These are phyloP conservation scores for Colletotrichum echinochloae DNA, from an alignment of 2,329 filamentous ascomycete genomes.

Conservation along the genomic window DNA sequence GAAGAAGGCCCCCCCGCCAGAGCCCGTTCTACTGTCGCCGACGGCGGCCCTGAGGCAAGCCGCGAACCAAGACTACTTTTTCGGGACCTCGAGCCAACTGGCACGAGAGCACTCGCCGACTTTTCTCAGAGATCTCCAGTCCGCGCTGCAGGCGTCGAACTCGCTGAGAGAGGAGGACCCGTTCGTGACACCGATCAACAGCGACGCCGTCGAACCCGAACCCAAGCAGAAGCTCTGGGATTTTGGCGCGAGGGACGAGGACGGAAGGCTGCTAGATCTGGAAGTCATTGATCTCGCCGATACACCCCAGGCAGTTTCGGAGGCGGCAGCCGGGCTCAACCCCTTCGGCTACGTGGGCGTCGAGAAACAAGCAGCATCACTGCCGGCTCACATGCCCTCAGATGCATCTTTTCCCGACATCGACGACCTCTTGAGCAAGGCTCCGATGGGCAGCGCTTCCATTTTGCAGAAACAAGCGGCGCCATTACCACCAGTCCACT, in stretches of 20 bases:
- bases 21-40: slow-evolving; percentile 73
- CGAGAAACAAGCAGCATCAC: not conserved
- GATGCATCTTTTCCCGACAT: slow-evolving; percentile 36
- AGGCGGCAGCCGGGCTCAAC: slow-evolving; percentile 46
- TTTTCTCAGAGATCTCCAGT: slow-evolving; percentile 71
- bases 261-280: slow-evolving; percentile 73
- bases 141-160: slow-evolving; percentile 71
- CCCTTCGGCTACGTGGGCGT: slow-evolving; percentile 53
- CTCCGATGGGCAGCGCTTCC: not conserved
- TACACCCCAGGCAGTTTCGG: slow-evolving; percentile 49
- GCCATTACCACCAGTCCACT: not conserved
- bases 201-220: slow-evolving; percentile 52
- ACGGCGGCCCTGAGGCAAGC: slow-evolving; percentile 74
- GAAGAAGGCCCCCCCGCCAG: slow-evolving; percentile 50
- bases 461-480: not conserved
- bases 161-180: slow-evolving; percentile 51
- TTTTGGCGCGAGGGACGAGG: slow-evolving; percentile 74
- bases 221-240: slow-evolving; percentile 71
- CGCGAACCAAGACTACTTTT: slow-evolving; percentile 79
- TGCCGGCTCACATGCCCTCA: slow-evolving; percentile 14
- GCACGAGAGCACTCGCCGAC: slow-evolving; percentile 78
- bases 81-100: slow-evolving; percentile 88
- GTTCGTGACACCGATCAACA: slow-evolving; percentile 55
- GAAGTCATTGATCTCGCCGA: slow-evolving; percentile 71
- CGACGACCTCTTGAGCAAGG: slow-evolving; percentile 27